Base-by-base conservation (phyloP, 2,329 filamentous ascomycete species). In the Botryotinia narcissicola region DNA sequence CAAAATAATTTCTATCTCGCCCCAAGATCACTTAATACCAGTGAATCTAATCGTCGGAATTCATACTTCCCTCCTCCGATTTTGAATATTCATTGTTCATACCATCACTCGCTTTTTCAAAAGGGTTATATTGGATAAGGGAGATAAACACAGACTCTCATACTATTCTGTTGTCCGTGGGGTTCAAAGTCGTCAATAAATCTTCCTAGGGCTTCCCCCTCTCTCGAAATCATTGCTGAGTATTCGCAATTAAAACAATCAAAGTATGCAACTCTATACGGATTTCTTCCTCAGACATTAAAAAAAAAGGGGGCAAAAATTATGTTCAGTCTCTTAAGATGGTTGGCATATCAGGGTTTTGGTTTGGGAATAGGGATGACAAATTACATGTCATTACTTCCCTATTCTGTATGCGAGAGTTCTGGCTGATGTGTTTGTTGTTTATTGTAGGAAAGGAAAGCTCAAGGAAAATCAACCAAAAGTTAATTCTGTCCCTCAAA, bases 351-450 rank as follows among this genome's bases (percentile, higher is more conserved):
- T 66, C 44, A 67, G 25, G 70, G 37, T 48, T 63, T 72, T 35
- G 60, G 60, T 48, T 46, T 72, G 61, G 70, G 70, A 59, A 57
- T 67, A 67, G 70, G 70, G 62, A 72, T 72, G 70, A 72, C 61
- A 66, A 67, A 67, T 67, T 72, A 67, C 61, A 72, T 72, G 70
- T 67, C 70, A 72, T 67, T 72, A 72, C 48, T 66, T 72, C 70
- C 59, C 69, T 71, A 64, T 64, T 46, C 32, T 66, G 29, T 32
- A 71, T 71, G 60, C 70, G 46, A 72, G 70, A 42, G 59, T 59
- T 59, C 42, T 40, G 60, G 62, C 70, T 72, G 46, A 72, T 72
- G 60, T 67, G 60, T 57, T 48, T 69, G 66, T 67, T 67, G 29
- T 72, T 66, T 32, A 44, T 32, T 67, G 60, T 72, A 72, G 70